Base-by-base conservation (phyloP, 768 basidiomycete genomes). In the Terana coerulea region DNA sequence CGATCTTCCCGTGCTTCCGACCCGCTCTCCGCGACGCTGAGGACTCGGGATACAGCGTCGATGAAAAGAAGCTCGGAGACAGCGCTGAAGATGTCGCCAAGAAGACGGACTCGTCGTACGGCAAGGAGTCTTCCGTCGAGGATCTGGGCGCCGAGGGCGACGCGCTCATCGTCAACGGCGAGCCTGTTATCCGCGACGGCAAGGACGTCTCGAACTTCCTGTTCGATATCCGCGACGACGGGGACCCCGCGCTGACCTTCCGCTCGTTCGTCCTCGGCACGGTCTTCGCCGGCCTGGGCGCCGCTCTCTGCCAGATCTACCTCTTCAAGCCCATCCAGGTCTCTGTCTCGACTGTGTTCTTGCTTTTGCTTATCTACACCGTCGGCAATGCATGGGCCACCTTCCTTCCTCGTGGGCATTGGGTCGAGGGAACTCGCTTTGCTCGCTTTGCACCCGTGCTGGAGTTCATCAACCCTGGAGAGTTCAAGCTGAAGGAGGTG, bases 401-500 rank as follows among this genome's bases (percentile, higher is more conserved):
- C 8, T 64, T 80, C 57, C 51, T 80, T 6, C 79, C 78, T 1
- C 67, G 65, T 3, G 61, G 66, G 2, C 59, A 66, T n/a, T 70
- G 58, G 64, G 75, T 79, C 8, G 65, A 69, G 44, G 76, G 76
- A 2, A 78, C 76, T 2, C 69, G 72, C 17, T 67, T 75, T 33
- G 64, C 70, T 17, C 61, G 65, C 29, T 60, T 81, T 1, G 75
- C 62, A 1, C 69, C 70, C 14, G 31, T 73, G 17, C 48, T 80
- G 10, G 66, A 70, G 29, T 73, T 80, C 51, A 64, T 84, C 57
- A 84, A 84, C 53, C 82, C 81, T 11, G 79, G 79, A 0, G 66
- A 70, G n/a, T 84, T 83, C 58, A 61, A 62, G 5, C 57, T 85
- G 48, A 84, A 85, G 56, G 81, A 85, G 73, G 81, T 80, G 8